phyloP scores from a whole-genome alignment of 192 early-diverging fungal genomes.

The Gonapodya prolifera region DNA sequence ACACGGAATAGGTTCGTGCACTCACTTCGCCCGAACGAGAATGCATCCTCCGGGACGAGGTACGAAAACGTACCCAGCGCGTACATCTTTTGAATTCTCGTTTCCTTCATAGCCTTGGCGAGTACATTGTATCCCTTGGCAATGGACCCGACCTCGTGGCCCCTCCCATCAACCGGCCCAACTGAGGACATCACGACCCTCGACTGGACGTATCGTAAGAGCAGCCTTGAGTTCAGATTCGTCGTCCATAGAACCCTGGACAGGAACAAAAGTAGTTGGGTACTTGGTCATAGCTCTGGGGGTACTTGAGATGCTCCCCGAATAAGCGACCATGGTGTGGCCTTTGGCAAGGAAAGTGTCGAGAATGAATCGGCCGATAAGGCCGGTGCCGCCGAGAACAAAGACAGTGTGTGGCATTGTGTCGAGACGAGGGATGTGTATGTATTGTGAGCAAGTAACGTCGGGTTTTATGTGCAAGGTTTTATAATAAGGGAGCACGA shows the following conservation, averaged over 20 bases:
- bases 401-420: not conserved
- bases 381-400: not conserved
- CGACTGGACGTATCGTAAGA: not conserved
- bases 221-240: not conserved
- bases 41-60: not conserved
- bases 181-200: not conserved
- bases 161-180: not conserved
- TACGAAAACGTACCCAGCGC: not conserved
- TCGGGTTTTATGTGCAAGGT: no score
- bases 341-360: not conserved
- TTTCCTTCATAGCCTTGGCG: not conserved
- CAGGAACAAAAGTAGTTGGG: not conserved
- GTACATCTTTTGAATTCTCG: not conserved
- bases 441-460: no score
- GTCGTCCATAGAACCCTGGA: not conserved
- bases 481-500: no score
- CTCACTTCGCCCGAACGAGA: conserved; percentile 1
- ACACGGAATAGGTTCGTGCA: not conserved
- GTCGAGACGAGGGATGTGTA: no score
- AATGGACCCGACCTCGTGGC: not conserved
- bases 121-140: not conserved
- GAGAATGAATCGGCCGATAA: not conserved
- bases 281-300: not conserved
- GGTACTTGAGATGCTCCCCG: not conserved
- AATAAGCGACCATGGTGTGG: not conserved